phyloP scores from a whole-genome alignment of 1,284 basidiomycete species.

The Acaromyces ingoldii region DNA sequence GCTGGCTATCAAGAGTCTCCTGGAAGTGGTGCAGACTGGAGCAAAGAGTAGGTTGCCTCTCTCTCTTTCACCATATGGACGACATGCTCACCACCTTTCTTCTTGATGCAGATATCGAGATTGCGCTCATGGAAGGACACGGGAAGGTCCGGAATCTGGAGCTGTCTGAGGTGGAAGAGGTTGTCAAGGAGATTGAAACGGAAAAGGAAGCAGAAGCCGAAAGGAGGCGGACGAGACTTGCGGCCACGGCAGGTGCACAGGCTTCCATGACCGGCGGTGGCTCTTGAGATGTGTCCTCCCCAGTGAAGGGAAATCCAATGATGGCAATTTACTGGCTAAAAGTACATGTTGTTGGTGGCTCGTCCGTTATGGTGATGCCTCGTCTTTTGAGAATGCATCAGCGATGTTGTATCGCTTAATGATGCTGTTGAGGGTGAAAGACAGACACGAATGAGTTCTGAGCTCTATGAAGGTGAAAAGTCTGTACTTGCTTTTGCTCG shows the following conservation, averaged over 20 bases:
- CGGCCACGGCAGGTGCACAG: constrained; percentile 47
- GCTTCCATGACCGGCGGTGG: constrained; percentile 29
- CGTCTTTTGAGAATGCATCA: constrained; percentile 8
- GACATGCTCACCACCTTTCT: neutral
- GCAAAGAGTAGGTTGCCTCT: constrained; percentile 65
- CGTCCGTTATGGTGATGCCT: neutral
- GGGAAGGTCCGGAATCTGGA: constrained; percentile 43
- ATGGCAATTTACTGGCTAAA: neutral
- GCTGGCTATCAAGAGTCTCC: constrained; percentile 86
- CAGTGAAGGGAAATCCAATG: neutral
- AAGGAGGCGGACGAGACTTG: constrained; percentile 43
- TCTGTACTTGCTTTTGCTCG: constrained; percentile 27
- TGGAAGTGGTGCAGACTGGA: constrained; percentile 98
- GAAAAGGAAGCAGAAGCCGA: constrained; percentile 51
- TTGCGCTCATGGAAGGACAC: constrained; percentile 45
- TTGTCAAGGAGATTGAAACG: constrained; percentile 45
- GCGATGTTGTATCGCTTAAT: constrained; percentile 17
- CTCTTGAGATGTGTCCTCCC: neutral
- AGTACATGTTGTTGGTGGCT: neutral
- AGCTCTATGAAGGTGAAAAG: neutral
- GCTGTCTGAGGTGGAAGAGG: constrained; percentile 42
- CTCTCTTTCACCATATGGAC: neutral
- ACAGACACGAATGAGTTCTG: neutral
- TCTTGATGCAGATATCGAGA: constrained; percentile 38
- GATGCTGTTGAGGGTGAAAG: constrained; percentile 4